Evolutionary conservation across 306 rosid genomes (phyloP).

Genomic region (Mucuna pruriens): DNA sequence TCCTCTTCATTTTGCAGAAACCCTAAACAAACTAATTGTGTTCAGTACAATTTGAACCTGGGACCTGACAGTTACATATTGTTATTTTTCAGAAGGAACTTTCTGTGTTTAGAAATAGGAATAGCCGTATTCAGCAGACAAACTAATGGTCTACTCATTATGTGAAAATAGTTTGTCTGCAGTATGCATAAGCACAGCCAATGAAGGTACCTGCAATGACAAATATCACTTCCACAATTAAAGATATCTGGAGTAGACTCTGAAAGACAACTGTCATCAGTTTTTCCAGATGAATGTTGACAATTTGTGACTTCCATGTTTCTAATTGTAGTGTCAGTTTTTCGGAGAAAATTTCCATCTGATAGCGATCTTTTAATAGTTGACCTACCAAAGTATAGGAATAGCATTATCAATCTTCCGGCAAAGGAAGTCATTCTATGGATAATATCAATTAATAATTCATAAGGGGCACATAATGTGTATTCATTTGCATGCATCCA

Average conservation of each 20-base stretch:
- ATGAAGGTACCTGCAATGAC: constrained; percentile 64
- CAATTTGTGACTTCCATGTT: constrained; percentile 46
- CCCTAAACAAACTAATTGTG: no score
- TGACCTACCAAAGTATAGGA: constrained; percentile 56
- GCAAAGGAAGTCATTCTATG: neutral
- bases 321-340: constrained; percentile 51
- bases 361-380: constrained; percentile 80
- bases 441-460: constrained; percentile 26
- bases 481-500: constrained; percentile 26
- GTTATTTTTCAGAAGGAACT: no score
- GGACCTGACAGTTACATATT: no score
- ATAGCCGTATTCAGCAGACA: no score
- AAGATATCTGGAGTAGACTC: constrained; percentile 60
- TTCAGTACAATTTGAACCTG: no score
- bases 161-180: neutral
- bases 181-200: constrained; percentile 28
- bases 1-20: no score
- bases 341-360: constrained; percentile 67
- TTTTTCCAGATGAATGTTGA: constrained; percentile 47
- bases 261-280: constrained; percentile 44
- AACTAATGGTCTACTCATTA: no score
- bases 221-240: constrained; percentile 54
- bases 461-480: neutral
- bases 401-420: neutral
- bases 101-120: no score